Base-by-base conservation (phyloP, 305 asterid genomes). In the Euphrasia arctica region DNA sequence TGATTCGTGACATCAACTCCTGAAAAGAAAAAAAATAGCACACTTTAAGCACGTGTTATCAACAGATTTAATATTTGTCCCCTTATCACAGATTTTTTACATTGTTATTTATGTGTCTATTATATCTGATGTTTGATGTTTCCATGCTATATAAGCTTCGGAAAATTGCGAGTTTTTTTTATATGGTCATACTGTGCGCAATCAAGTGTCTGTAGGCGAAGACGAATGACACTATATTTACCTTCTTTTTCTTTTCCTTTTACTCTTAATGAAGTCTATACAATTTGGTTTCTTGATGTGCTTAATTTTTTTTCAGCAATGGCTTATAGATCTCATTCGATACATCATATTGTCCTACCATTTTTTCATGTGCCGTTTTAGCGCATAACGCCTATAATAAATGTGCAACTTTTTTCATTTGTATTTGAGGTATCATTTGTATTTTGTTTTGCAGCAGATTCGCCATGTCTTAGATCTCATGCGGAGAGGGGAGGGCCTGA, bases 401-500 rank as follows among this genome's bases (percentile, higher is more conserved):
- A 13, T 31, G 43, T 18, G 22, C 22, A 18, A 18, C 22, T 18
- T 18, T 18, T 18, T 49, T 27, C 61, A 42, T 63, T 49, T 27
- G 15, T 27, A 27, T 45, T 10, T 25, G 15, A 13, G 32, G 45
- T 48, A 42, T 56, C 18, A 12, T 41, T 60, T 6, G 5, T 43
- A 3, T 64, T 4, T 48, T n/a, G 54, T 51, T 12, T 29, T 70
- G 67, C 62, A 85, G 84, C 96, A 89, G 94, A 89, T 93, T 58
- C 92, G 97, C 79, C 95, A 80, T 71, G 97, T 90, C 61, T 72
- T 93, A 80, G 95, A 87, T 67, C 94, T 83, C 74, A 88, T 93
- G 98, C 83, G 97, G 60, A 80, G 98, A 67, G 97, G 97, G 29
- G 98, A 93, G 72, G 89, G 84, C 60, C 77, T 93, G 78, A 83